A percentile compares a stretch with the other conserved stretches of the same genome.
These are phyloP conservation scores for Amniculicola lignicola DNA, from an alignment of 495 filamentous ascomycete genomes.

Conservation along the genomic window DNA sequence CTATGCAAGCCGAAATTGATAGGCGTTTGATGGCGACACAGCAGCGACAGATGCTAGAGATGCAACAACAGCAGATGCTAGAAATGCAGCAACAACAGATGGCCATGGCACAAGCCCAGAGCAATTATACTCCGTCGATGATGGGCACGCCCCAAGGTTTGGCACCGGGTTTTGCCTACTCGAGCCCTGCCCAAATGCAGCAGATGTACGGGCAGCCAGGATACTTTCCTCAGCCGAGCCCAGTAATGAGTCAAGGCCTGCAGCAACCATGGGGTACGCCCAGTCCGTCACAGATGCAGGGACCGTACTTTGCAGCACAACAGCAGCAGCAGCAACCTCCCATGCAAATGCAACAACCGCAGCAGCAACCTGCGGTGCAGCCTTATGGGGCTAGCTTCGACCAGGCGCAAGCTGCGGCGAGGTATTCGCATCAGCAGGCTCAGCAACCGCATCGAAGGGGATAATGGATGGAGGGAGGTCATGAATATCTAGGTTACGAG, in stretches of 20 bases:
- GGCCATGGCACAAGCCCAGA: slow-evolving; percentile 6
- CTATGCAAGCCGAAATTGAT: slow-evolving; percentile 33
- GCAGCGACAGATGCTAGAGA: slow-evolving; percentile 30
- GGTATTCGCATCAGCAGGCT: slow-evolving; percentile 23
- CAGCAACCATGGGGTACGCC: slow-evolving; percentile 17
- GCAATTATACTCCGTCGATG: slow-evolving; percentile 8
- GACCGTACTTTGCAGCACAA: slow-evolving; percentile 24
- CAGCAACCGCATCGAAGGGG: slow-evolving; percentile 9
- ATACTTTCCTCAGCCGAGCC: slow-evolving; percentile 26
- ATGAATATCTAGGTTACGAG: neutral
- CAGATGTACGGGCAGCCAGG: slow-evolving; percentile 25
- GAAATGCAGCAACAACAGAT: slow-evolving; percentile 10
- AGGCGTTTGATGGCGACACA: slow-evolving; percentile 24
- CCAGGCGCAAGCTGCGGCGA: slow-evolving; percentile 29
- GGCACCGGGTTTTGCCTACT: slow-evolving; percentile 17
- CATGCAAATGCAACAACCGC: slow-evolving; percentile 2
- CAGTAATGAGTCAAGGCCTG: neutral
- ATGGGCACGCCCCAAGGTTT: slow-evolving; percentile 21
- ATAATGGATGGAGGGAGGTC: slow-evolving; percentile 3
- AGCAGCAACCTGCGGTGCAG: slow-evolving; percentile 19
- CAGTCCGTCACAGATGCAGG: slow-evolving; percentile 25
- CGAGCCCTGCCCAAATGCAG: slow-evolving; percentile 16
- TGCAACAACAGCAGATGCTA: slow-evolving; percentile 23
- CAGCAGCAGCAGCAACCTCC: slow-evolving; percentile 13
- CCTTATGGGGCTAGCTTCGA: slow-evolving; percentile 31